Percentiles rank a stretch among this genome's conserved stretches.
Conservation (phyloP, 371 early-diverging fungal species). For the Mortierella sp. region DNA sequence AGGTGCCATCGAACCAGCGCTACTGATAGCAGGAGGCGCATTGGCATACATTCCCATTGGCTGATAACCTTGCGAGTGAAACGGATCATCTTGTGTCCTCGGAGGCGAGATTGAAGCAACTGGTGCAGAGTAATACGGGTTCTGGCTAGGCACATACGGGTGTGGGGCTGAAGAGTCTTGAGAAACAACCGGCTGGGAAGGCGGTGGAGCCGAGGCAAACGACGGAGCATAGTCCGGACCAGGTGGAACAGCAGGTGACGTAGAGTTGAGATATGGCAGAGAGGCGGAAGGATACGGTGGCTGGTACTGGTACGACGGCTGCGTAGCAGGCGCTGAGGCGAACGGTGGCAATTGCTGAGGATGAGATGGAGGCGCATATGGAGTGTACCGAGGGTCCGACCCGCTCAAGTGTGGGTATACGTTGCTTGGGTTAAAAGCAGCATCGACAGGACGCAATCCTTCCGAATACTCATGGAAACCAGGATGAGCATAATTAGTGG, state of each 20-base stretch:
- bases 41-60: no score
- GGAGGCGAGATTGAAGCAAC: not conserved
- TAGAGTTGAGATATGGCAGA: no score
- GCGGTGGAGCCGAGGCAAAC: not conserved
- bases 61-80: no score
- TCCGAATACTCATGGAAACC: slow-evolving; percentile 21
- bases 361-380: slow-evolving; percentile 15
- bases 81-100: no score
- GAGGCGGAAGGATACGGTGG: no score
- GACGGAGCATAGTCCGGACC: slow-evolving; percentile 20
- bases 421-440: slow-evolving; percentile 4
- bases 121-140: no score
- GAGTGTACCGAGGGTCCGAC: slow-evolving; percentile 24
- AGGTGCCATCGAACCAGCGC: no score
- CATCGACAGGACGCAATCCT: slow-evolving; percentile 3
- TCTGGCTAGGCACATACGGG: no score
- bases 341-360: slow-evolving; percentile 13
- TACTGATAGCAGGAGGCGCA: no score
- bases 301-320: slow-evolving; percentile 15
- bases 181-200: not conserved
- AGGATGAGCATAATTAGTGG: slow-evolving; percentile 22
- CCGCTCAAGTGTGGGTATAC: slow-evolving; percentile 30
- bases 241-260: no score
- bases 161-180: no score
- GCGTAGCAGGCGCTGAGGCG: slow-evolving; percentile 14